Conservation (phyloP, 2,329 filamentous ascomycete species). For the Alternaria alternata region DNA sequence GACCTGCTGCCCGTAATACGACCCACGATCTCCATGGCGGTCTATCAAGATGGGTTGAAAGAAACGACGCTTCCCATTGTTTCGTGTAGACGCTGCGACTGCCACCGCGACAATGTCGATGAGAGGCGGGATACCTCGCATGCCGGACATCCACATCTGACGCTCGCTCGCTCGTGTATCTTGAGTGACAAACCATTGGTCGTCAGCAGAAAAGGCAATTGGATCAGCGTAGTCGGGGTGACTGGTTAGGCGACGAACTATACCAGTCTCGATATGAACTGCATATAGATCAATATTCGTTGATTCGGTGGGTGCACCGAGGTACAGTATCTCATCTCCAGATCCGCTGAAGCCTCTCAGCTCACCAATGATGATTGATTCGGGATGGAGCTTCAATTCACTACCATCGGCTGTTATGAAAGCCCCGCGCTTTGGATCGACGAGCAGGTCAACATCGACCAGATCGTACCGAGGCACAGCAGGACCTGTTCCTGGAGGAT, state of each 20-base stretch:
- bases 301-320: conserved; percentile 53
- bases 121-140: conserved; percentile 56
- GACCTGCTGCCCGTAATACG: conserved; percentile 55
- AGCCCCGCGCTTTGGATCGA: not conserved
- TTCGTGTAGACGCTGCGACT: conserved; percentile 53
- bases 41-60: conserved; percentile 59
- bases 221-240: conserved; percentile 58
- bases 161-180: conserved; percentile 56
- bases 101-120: conserved; percentile 39
- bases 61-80: conserved; percentile 58
- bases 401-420: not conserved
- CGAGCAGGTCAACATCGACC: conserved; percentile 28
- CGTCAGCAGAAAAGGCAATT: conserved; percentile 54
- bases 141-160: conserved; percentile 53
- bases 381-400: conserved; percentile 36
- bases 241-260: conserved; percentile 53
- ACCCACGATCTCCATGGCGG: conserved; percentile 54
- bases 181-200: conserved; percentile 55
- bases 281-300: conserved; percentile 58
- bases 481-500: conserved; percentile 25
- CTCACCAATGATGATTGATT: conserved; percentile 53
- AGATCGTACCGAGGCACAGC: conserved; percentile 50
- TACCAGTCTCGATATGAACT: conserved; percentile 52
- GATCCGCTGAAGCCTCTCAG: conserved; percentile 56
- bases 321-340: conserved; percentile 54